These are phyloP conservation scores for Ajuga chamaepitys DNA, from an alignment of 257 asterid species.

Conservation along the genomic window DNA sequence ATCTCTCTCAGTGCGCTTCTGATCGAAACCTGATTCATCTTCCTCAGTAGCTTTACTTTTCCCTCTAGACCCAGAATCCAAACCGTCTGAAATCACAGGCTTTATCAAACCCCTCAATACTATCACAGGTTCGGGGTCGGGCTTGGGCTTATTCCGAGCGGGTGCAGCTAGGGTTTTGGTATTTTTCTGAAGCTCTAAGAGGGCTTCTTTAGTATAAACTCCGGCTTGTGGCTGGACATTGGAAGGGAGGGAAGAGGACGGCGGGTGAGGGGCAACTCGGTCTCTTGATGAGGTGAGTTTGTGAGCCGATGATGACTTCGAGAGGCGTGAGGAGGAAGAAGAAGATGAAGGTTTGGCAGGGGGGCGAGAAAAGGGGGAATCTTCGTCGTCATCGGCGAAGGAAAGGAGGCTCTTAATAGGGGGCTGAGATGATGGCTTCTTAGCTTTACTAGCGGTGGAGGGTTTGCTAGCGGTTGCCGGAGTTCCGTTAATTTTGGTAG, in stretches of 20 bases:
- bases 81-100: conserved; percentile 24
- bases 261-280: conserved; percentile 37
- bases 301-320: conserved; percentile 52
- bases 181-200: conserved; percentile 92
- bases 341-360: conserved; percentile 46
- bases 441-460: conserved; percentile 40
- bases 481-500: conserved; percentile 28
- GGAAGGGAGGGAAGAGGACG: conserved; percentile 53
- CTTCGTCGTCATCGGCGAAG: conserved; percentile 77
- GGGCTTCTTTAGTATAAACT: conserved; percentile 78
- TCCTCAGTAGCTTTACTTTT: conserved; percentile 23
- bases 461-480: conserved; percentile 29
- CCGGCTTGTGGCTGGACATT: conserved; percentile 97
- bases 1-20: conserved; percentile 28
- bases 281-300: conserved; percentile 55
- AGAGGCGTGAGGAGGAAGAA: conserved; percentile 34
- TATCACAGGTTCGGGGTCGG: conserved; percentile 49
- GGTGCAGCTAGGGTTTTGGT: conserved; percentile 70
- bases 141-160: conserved; percentile 37
- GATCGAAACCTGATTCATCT: conserved; percentile 24
- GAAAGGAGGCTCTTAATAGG: conserved; percentile 64
- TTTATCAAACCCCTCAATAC: conserved; percentile 74
- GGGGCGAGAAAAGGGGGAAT: conserved; percentile 46
- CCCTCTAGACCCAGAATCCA: conserved; percentile 22
- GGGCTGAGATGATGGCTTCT: conserved; percentile 33